Conservation (phyloP, 2,329 filamentous ascomycete species). For the Trichoderma sp. region DNA sequence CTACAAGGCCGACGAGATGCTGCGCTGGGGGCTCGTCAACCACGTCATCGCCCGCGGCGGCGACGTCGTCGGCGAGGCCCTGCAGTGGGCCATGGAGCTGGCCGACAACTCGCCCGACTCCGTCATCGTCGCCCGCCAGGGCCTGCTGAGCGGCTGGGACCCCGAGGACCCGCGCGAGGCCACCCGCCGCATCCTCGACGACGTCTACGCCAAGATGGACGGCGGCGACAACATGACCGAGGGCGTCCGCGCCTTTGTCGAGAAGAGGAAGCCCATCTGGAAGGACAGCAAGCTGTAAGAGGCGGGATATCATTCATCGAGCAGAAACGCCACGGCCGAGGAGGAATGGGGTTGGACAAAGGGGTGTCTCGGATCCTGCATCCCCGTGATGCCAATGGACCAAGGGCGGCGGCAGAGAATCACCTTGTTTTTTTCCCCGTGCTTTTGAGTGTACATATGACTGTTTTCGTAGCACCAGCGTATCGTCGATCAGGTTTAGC, state of each 20-base stretch:
- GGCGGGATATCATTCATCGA: not conserved
- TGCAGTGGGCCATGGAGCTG: conserved; percentile 63
- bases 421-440: not conserved
- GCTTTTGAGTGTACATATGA: conserved; percentile 18
- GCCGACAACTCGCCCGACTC: conserved; percentile 72
- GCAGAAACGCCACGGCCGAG: not conserved
- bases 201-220: conserved; percentile 62
- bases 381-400: conserved; percentile 19
- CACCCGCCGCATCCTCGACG: conserved; percentile 59
- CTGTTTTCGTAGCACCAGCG: not conserved
- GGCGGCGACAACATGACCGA: conserved; percentile 73
- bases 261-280: conserved; percentile 72
- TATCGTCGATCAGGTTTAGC: conserved; percentile 1
- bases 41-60: conserved; percentile 53
- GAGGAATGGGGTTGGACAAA: not conserved
- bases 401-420: not conserved
- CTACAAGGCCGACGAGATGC: conserved; percentile 61
- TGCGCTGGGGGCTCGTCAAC: conserved; percentile 71
- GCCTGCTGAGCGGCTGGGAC: conserved; percentile 73
- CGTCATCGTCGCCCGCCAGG: conserved; percentile 72
- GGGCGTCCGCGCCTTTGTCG: conserved; percentile 73
- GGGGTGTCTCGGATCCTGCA: conserved; percentile 10
- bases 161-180: conserved; percentile 64
- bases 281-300: conserved; percentile 61
- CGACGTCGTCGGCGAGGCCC: conserved; percentile 58